Conservation (phyloP, 805 yeast genomes). For the Blastobotrys peoriensis region DNA sequence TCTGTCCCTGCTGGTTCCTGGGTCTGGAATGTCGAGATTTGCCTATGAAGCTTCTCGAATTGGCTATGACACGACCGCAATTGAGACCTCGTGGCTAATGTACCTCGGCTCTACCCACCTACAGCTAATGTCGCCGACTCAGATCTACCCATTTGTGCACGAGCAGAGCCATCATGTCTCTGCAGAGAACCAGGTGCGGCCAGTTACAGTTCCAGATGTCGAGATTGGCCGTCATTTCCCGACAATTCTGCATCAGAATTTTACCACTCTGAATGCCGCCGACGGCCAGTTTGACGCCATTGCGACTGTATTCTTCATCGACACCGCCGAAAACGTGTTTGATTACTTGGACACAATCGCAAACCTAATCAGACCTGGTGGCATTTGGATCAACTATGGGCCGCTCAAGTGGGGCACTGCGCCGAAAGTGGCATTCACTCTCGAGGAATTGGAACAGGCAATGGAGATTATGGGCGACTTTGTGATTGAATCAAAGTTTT, state of each 20-base stretch:
- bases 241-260: conserved; percentile 46
- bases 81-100: conserved; percentile 77
- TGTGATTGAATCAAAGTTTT: conserved; percentile 31
- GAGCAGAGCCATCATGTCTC: conserved; percentile 60
- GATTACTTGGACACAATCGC: conserved; percentile 66
- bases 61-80: conserved; percentile 51
- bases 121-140: not conserved
- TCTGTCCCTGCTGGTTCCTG: conserved; percentile 55
- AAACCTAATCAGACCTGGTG: conserved; percentile 39
- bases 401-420: conserved; percentile 88
- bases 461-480: conserved; percentile 55
- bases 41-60: conserved; percentile 51
- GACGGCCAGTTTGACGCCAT: conserved; percentile 32
- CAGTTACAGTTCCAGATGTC: conserved; percentile 27
- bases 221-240: not conserved
- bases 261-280: conserved; percentile 42
- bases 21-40: conserved; percentile 78
- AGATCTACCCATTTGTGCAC: conserved; percentile 42
- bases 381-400: conserved; percentile 83
- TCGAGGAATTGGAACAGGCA: conserved; percentile 58
- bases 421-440: conserved; percentile 65
- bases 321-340: conserved; percentile 84
- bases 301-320: conserved; percentile 66
- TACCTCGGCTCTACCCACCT: conserved; percentile 30
- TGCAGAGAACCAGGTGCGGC: conserved; percentile 45